These are phyloP conservation scores for Didymella lethalis DNA, from an alignment of 2,329 filamentous ascomycete species.

Conservation along the genomic window DNA sequence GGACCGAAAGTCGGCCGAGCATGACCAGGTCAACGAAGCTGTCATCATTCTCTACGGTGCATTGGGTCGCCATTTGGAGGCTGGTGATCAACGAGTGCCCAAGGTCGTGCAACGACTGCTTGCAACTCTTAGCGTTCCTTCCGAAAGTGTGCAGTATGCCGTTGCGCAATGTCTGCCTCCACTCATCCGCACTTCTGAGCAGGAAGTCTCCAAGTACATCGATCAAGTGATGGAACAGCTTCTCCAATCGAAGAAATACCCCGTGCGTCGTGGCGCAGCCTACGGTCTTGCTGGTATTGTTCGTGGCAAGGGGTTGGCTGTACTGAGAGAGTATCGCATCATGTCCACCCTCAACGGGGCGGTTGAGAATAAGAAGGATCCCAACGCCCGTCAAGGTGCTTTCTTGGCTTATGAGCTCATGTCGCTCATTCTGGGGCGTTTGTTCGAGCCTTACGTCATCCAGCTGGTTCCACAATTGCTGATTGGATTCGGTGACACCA, in stretches of 20 bases:
- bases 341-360: slow-evolving; percentile 81
- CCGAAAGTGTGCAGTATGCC: slow-evolving; percentile 95
- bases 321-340: slow-evolving; percentile 84
- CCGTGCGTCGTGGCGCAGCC: slow-evolving; percentile 88
- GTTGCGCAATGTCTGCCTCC: slow-evolving; percentile 94
- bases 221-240: slow-evolving; percentile 81
- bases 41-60: slow-evolving; percentile 98
- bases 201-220: slow-evolving; percentile 81
- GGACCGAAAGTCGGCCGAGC: slow-evolving; percentile 79
- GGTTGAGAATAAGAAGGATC: slow-evolving; percentile 94
- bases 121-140: slow-evolving; percentile 88
- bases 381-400: slow-evolving; percentile 85
- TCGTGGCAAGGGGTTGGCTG: slow-evolving; percentile 82
- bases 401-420: slow-evolving; percentile 91
- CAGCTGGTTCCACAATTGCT: slow-evolving; percentile 92
- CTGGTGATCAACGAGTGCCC: slow-evolving; percentile 86
- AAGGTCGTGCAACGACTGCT: slow-evolving; percentile 87
- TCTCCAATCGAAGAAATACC: slow-evolving; percentile 88
- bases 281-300: slow-evolving; percentile 94
- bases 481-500: slow-evolving; percentile 86
- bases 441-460: slow-evolving; percentile 97
- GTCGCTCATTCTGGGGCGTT: slow-evolving; percentile 81
- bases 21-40: slow-evolving; percentile 93
- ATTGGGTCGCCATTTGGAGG: slow-evolving; percentile 82
- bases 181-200: slow-evolving; percentile 79